Base-by-base conservation (phyloP, 805 yeast genomes). In the Pichia eremophila region DNA sequence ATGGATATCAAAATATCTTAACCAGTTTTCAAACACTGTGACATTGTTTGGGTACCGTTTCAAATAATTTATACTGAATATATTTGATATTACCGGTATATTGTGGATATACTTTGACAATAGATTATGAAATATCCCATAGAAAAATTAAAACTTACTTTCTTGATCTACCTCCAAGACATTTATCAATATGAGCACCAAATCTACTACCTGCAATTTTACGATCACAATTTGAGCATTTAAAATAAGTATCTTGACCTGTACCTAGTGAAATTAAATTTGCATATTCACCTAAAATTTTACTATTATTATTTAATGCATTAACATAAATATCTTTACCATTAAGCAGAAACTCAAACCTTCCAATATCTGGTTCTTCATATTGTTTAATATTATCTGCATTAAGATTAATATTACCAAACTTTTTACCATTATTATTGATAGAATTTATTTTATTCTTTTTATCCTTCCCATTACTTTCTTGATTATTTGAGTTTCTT, bases 181-280 rank as follows among this genome's bases (percentile, higher is more conserved):
- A 91, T 57, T 95, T 79, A 61, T 89, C 95, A 31, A 91, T 73
- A 65, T 91, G 99, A 39, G 86, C 89, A 2, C 98, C 97, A 71
- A 87, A 90, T 49, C 99, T 70, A 37, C 86, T 83, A 1, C 95
- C 96, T 0, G 96, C 91, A 8, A 91, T 83, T 57, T 83, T 87
- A 48, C 99, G 72, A 18, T 78, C 81, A 64, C 99, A 91, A 54
- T 85, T 83, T 5, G 74, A 73, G 66, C 99, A 91, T 47, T 71
- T 76, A 57, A 88, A 86, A 63, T 89, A 88, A 4, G 62, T 61
- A 40, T 60, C 66, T 32, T 54, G 54, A 8, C 55, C 60, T 19
- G 54, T 53, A 18, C 55, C 53, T 7, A 46, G 37, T 17, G 44
- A 50, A 19, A 49, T 49, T 15, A 40, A 18, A 27, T 43, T 41